Percentiles rank a stretch among this genome's conserved stretches.
Conservation (phyloP, 2,329 filamentous ascomycete species). For the Coniella lustricola region DNA sequence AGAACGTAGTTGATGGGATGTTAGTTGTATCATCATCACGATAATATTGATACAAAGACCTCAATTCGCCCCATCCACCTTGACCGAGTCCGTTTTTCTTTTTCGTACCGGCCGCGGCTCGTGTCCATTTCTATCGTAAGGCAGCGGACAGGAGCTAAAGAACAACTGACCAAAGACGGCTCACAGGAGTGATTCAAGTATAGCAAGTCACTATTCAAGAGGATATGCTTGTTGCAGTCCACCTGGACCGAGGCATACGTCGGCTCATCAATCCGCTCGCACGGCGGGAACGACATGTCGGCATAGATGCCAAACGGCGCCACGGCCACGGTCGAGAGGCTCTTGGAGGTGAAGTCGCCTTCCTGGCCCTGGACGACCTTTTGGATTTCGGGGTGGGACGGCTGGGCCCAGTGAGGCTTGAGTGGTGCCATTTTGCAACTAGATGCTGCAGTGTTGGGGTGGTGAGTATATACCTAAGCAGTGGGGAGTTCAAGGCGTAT, state of each 20-base stretch:
- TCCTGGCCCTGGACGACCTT: slow-evolving; percentile 45
- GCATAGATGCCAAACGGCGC: slow-evolving; percentile 60
- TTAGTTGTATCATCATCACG: background rate
- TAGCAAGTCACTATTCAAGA: slow-evolving; percentile 58
- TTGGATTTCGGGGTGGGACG: slow-evolving; percentile 53
- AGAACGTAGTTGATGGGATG: background rate
- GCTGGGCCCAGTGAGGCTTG: slow-evolving; percentile 51
- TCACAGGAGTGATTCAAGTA: slow-evolving; percentile 65
- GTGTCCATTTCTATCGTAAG: background rate
- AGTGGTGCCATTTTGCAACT: slow-evolving; percentile 53
- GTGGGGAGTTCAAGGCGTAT: too few species aligned
- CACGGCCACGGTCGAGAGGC: slow-evolving; percentile 46
- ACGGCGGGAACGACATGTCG: slow-evolving; percentile 58
- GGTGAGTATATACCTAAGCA: background rate
- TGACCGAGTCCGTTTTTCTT: background rate
- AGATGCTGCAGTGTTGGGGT: slow-evolving; percentile 2
- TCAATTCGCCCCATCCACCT: too few species aligned
- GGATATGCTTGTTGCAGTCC: slow-evolving; percentile 47
- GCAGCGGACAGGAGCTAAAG: background rate
- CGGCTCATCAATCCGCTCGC: slow-evolving; percentile 45
- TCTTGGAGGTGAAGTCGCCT: slow-evolving; percentile 52
- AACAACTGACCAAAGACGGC: slow-evolving; percentile 49
- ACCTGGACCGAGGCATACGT: slow-evolving; percentile 61
- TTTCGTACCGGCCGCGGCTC: too few species aligned
- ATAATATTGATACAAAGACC: too few species aligned